phyloP scores from a whole-genome alignment of 73 alveolate genomes.

The Effrenium voratum region DNA sequence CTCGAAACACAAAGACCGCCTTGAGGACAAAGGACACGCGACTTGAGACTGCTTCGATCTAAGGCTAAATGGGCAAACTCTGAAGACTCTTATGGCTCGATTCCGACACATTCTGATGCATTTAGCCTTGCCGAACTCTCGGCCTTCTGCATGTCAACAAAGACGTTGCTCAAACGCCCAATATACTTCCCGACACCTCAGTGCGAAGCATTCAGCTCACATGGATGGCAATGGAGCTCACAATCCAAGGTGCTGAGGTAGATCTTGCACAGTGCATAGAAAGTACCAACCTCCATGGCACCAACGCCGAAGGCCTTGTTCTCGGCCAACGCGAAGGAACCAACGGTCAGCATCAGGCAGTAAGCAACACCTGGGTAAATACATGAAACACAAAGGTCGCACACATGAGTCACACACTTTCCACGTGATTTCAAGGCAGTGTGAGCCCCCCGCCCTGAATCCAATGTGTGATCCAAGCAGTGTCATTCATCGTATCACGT shows the following conservation, averaged over 20 bases:
- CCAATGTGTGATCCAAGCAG: conserved; percentile 84
- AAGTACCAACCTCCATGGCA: conserved; percentile 71
- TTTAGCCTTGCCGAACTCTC: no score
- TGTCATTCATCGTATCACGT: conserved; percentile 79
- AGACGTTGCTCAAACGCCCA: conserved; percentile 42
- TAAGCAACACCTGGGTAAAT: conserved; percentile 39
- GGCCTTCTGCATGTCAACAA: conserved; percentile 77
- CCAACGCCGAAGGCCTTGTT: conserved; percentile 65
- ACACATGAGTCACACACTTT: background rate
- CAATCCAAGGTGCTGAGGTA: conserved; percentile 44
- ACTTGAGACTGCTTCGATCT: no score
- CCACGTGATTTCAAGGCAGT: background rate
- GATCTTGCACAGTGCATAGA: conserved; percentile 71
- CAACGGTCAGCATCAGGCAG: conserved; percentile 59
- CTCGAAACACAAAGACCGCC: no score
- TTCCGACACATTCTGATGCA: no score
- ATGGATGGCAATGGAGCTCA: background rate
- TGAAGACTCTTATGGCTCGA: no score
- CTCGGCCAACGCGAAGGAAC: conserved; percentile 79
- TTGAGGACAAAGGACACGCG: no score
- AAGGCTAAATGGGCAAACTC: no score
- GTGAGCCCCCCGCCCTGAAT: conserved; percentile 35
- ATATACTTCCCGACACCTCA: conserved; percentile 73
- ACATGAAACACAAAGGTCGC: background rate
- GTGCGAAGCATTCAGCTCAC: no score